Conservation (phyloP, 1,284 basidiomycete genomes). For the Ganoderma meredithae region DNA sequence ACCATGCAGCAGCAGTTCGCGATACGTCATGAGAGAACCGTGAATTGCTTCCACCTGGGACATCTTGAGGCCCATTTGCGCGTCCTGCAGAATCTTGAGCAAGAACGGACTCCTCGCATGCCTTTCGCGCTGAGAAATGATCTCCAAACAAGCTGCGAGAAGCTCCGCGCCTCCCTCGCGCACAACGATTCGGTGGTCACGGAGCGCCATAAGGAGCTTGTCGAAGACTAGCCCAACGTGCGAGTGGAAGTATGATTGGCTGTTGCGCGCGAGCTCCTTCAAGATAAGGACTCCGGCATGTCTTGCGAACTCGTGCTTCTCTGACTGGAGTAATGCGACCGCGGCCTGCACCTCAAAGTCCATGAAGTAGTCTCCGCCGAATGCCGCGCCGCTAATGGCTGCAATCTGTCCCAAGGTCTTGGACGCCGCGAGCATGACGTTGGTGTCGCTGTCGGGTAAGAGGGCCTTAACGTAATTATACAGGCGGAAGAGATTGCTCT, state of each 20-base stretch:
- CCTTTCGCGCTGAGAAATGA: constrained; percentile 77
- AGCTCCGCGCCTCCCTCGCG: constrained; percentile 92
- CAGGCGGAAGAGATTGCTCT: constrained; percentile 82
- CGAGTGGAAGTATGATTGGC: constrained; percentile 85
- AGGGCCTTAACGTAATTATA: constrained; percentile 93
- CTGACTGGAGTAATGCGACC: constrained; percentile 79
- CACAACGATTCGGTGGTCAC: constrained; percentile 86
- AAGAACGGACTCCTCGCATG: constrained; percentile 75
- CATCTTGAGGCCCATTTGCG: constrained; percentile 86
- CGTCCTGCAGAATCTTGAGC: constrained; percentile 86
- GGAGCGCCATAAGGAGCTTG: constrained; percentile 88
- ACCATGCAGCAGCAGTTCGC: constrained; percentile 91
- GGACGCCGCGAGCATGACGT: constrained; percentile 89
- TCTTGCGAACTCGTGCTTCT: constrained; percentile 77
- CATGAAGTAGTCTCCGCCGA: constrained; percentile 85
- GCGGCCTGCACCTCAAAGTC: constrained; percentile 86
- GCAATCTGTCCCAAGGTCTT: constrained; percentile 87
- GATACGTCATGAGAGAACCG: constrained; percentile 92
- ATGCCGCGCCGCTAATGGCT: constrained; percentile 79
- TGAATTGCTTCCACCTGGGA: constrained; percentile 89
- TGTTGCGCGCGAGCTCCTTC: constrained; percentile 90
- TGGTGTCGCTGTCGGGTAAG: constrained; percentile 83
- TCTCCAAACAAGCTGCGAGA: constrained; percentile 88
- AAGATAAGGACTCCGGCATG: constrained; percentile 90
- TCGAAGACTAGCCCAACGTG: constrained; percentile 89